A percentile compares a stretch with the other conserved stretches of the same genome.
Evolutionary conservation across 495 filamentous ascomycete genomes (phyloP).

Genomic region (Penicillium taxi): DNA sequence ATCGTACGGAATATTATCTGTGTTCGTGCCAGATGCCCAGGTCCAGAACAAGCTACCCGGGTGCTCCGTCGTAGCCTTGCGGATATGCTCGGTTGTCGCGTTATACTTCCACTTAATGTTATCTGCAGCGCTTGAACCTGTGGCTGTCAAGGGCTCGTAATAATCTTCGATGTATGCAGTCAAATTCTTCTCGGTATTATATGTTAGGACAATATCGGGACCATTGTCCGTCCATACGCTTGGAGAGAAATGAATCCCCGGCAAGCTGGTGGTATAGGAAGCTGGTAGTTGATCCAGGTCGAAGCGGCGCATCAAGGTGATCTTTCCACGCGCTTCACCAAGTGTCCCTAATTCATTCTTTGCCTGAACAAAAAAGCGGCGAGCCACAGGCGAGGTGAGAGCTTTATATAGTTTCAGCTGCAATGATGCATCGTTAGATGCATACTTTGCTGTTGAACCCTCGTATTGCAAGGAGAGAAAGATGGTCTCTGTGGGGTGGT

Average conservation of each 20-base stretch:
- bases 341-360: constrained; percentile 30
- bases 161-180: constrained; percentile 41
- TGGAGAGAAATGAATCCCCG: constrained; percentile 36
- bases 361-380: constrained; percentile 31
- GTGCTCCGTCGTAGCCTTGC: constrained; percentile 20
- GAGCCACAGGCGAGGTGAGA: constrained; percentile 26
- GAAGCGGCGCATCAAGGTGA: constrained; percentile 35
- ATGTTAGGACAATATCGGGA: constrained; percentile 26
- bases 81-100: constrained; percentile 24
- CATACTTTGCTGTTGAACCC: constrained; percentile 17
- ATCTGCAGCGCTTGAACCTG: constrained; percentile 19
- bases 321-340: constrained; percentile 35
- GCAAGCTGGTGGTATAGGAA: constrained; percentile 23
- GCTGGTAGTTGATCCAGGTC: constrained; percentile 27
- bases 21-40: constrained; percentile 40
- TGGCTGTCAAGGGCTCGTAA: constrained; percentile 24
- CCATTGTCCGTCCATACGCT: constrained; percentile 30
- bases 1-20: constrained; percentile 30
- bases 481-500: constrained; percentile 26
- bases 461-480: constrained; percentile 38
- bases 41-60: constrained; percentile 41
- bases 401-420: constrained; percentile 27
- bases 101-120: constrained; percentile 39
- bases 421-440: constrained; percentile 28
- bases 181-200: constrained; percentile 23